phyloP scores from a whole-genome alignment of 2,329 filamentous ascomycete genomes.

The Tolypocladium amazonense region DNA sequence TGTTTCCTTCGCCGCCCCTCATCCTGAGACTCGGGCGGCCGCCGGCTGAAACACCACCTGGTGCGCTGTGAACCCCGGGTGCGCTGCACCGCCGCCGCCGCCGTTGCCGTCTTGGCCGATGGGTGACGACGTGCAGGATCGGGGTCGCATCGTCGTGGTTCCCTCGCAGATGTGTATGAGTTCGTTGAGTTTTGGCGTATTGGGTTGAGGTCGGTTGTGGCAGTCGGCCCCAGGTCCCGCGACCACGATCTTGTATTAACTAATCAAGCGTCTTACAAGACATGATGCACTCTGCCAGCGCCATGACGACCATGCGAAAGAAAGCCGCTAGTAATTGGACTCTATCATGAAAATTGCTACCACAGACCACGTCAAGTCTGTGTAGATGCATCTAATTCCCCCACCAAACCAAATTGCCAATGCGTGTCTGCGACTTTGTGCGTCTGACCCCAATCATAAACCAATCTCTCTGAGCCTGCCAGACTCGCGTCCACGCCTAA shows the following conservation, averaged over 20 bases:
- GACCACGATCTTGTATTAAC: no score
- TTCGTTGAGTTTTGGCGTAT: neutral
- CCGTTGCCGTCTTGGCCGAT: neutral
- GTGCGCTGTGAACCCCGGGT: no score
- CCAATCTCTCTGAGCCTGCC: neutral
- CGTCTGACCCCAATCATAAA: neutral
- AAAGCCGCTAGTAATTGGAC: neutral
- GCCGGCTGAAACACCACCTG: neutral
- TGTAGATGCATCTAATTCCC: neutral
- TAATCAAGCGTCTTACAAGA: neutral
- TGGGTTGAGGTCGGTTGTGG: neutral
- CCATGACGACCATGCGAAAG: neutral
- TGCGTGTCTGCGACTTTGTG: neutral
- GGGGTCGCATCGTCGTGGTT: neutral
- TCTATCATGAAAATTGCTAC: neutral
- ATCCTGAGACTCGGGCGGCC: neutral
- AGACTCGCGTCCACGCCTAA: slow-evolving; percentile 12
- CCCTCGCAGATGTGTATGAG: neutral
- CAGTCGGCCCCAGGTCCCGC: neutral
- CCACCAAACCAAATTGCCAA: neutral
- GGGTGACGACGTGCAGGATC: neutral
- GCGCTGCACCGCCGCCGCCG: neutral
- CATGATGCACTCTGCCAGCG: neutral
- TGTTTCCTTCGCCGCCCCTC: neutral
- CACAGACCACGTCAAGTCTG: neutral